These are phyloP conservation scores for Funneliformis caledonium DNA, from an alignment of 371 early-diverging fungal genomes.

Conservation along the genomic window DNA sequence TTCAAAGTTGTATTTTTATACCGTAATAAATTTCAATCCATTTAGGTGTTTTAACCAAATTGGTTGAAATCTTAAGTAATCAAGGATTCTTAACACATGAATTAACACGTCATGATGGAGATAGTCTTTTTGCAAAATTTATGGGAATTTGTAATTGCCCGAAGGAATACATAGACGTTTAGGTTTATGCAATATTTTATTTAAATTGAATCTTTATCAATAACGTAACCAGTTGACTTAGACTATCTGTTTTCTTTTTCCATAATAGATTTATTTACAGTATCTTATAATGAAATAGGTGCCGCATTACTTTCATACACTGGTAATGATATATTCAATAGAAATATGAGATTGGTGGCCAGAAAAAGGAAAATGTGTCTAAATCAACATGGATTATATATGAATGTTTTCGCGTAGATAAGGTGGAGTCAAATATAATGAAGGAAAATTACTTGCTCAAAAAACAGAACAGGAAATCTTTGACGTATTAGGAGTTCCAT, in stretches of 20 bases:
- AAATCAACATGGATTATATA: constrained; percentile 34
- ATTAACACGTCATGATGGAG: neutral
- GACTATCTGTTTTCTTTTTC: neutral
- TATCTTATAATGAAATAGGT: constrained; percentile 15
- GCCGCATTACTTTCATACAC: constrained; percentile 17
- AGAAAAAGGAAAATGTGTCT: constrained; percentile 26
- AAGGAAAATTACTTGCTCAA: constrained; percentile 32
- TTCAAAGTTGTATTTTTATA: neutral
- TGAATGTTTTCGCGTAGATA: neutral
- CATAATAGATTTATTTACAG: constrained; percentile 17
- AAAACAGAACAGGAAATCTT: constrained; percentile 31
- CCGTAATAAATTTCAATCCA: neutral
- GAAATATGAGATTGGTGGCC: constrained; percentile 25
- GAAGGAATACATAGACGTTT: constrained; percentile 18
- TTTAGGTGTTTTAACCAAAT: neutral
- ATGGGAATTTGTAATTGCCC: constrained; percentile 15
- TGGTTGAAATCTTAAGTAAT: neutral
- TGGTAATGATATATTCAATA: constrained; percentile 24
- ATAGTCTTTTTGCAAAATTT: neutral
- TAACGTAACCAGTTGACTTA: neutral
- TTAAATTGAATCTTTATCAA: neutral
- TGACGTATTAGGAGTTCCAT: constrained; percentile 34
- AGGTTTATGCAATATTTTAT: neutral
- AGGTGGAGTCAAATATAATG: neutral
- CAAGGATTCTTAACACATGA: constrained; percentile 1